A percentile compares a stretch with the other conserved stretches of the same genome.
Conservation (phyloP, 192 early-diverging fungal genomes). For the Linnemannia zychae region DNA sequence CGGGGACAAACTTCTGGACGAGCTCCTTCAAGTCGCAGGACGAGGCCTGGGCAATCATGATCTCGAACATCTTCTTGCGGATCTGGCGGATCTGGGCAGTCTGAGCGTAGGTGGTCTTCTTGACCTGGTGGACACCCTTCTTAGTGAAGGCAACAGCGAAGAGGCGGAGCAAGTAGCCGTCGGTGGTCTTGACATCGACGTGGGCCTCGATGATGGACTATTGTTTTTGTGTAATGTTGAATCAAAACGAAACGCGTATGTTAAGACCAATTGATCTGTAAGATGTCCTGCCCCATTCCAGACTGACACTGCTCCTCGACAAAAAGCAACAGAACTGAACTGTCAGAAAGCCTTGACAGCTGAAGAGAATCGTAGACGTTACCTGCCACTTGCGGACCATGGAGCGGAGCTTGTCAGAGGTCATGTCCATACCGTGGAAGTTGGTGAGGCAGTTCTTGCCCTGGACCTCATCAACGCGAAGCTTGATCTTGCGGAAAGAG, state of each 20-base stretch:
- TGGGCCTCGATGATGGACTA: constrained; percentile 96
- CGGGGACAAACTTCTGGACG: constrained; percentile 96
- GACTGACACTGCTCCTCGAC: background rate
- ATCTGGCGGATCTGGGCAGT: constrained; percentile 96
- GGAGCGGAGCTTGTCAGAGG: constrained; percentile 99
- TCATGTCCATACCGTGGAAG: constrained; percentile 99
- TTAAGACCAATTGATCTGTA: background rate
- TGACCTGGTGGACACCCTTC: constrained; percentile 93
- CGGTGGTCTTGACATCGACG: constrained; percentile 99
- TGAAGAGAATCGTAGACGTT: constrained; percentile 78
- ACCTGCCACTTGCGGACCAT: constrained; percentile 99
- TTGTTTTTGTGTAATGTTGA: background rate
- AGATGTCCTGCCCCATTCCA: background rate
- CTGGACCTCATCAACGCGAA: constrained; percentile 96
- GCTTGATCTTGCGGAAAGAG: constrained; percentile 98
- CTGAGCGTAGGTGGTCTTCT: constrained; percentile 99
- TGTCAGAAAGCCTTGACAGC: constrained; percentile 51
- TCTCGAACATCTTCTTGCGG: constrained; percentile 99
- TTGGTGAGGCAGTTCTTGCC: constrained; percentile 99
- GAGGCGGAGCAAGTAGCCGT: constrained; percentile 98
- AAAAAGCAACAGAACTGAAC: constrained; percentile 88
- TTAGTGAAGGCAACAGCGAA: constrained; percentile 98
- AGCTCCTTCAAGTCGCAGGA: constrained; percentile 95
- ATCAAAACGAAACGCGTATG: background rate
- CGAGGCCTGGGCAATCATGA: constrained; percentile 89